Conservation (phyloP, 148 eudicot genomes). For the Heliamphora exappendiculata region DNA sequence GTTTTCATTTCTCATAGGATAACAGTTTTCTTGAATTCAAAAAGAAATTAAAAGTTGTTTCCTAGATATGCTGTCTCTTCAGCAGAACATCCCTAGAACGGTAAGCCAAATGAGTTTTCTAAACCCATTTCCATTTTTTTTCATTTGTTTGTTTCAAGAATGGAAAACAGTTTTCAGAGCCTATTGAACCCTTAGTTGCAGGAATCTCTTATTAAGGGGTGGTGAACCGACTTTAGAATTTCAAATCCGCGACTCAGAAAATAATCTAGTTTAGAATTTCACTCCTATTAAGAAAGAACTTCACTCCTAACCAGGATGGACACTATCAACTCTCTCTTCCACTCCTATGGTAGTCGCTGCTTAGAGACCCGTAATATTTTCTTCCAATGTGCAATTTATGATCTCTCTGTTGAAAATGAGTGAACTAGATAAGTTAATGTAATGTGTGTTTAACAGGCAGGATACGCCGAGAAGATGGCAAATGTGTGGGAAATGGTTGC, state of each 20-base stretch:
- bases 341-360: background rate
- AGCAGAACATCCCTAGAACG: background rate
- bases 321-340: too few species aligned
- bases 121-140: background rate
- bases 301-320: too few species aligned
- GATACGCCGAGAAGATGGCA: constrained; percentile 94
- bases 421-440: background rate
- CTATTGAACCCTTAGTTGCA: too few species aligned
- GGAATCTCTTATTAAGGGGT: too few species aligned
- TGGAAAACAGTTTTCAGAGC: background rate
- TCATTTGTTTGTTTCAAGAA: background rate
- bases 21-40: background rate
- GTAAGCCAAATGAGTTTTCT: background rate
- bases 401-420: constrained; percentile 2
- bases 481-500: constrained; percentile 84
- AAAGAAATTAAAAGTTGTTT: background rate
- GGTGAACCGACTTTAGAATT: too few species aligned
- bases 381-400: background rate
- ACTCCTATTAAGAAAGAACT: too few species aligned
- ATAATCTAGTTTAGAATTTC: too few species aligned
- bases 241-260: too few species aligned
- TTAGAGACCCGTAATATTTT: background rate
- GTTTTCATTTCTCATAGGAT: background rate
- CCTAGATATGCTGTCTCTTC: background rate
- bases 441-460: constrained; percentile 53